phyloP scores from a whole-genome alignment of 768 basidiomycete species.

The Boletus rubroflammeus region DNA sequence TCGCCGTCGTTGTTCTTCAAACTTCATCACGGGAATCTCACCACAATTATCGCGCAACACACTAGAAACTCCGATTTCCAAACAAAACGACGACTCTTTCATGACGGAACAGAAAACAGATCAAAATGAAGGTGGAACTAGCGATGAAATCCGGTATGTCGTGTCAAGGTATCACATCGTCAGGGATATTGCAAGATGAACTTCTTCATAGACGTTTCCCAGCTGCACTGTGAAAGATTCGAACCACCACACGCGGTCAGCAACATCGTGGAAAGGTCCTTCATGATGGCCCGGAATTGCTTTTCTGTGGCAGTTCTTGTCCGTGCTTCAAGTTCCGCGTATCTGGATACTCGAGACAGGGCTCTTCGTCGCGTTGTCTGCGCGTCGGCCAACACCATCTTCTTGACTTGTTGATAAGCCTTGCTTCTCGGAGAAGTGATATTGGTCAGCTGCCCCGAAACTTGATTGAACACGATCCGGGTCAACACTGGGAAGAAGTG shows the following conservation, averaged over 20 bases:
- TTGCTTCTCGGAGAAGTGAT: constrained; percentile 38
- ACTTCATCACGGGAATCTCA: constrained; percentile 1
- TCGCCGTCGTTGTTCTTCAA: constrained; percentile 3
- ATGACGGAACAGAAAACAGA: constrained; percentile 4
- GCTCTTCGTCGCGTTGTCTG: constrained; percentile 11
- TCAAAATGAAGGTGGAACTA: constrained; percentile 3
- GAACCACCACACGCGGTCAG: constrained; percentile 44
- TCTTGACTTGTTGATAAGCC: constrained; percentile 42
- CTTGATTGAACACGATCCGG: constrained; percentile 47
- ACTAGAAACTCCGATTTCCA: constrained; percentile 3
- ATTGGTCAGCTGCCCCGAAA: constrained; percentile 32
- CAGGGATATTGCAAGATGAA: constrained; percentile 65
- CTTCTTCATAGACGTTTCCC: constrained; percentile 57
- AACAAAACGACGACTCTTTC: constrained; percentile 19
- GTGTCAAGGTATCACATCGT: constrained; percentile 12
- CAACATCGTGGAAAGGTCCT: constrained; percentile 29
- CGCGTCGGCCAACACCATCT: constrained; percentile 38
- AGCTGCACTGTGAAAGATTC: constrained; percentile 50
- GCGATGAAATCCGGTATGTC: neutral
- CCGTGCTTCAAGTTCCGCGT: constrained; percentile 16
- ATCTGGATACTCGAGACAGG: constrained; percentile 6
- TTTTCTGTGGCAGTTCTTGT: constrained; percentile 18
- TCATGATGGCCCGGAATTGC: constrained; percentile 34
- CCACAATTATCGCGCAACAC: neutral
- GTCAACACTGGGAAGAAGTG: constrained; percentile 57